These are phyloP conservation scores for Aquilaria agallochum DNA, from an alignment of 441 rosid species.

Conservation along the genomic window DNA sequence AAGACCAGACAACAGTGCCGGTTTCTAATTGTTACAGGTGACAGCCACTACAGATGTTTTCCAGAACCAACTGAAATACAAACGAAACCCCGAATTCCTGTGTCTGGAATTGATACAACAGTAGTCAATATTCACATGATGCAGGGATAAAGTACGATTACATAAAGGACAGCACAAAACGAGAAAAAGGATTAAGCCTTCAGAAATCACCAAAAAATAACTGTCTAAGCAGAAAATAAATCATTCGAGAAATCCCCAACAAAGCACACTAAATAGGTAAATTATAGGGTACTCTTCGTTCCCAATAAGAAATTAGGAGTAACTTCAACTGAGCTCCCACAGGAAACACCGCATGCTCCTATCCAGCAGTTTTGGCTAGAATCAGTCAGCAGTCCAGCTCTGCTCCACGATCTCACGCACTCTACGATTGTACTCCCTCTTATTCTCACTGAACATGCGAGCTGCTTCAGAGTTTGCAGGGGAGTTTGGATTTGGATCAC, in stretches of 20 bases:
- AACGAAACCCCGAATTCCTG: too few species aligned
- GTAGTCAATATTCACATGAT: conserved; percentile 13
- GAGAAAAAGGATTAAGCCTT: background rate
- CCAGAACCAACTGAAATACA: too few species aligned
- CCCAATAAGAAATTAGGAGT: background rate
- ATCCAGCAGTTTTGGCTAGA: conserved; percentile 4
- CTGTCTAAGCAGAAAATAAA: conserved; percentile 18
- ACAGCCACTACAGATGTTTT: too few species aligned
- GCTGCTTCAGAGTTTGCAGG: conserved; percentile 57
- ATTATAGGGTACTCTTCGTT: conserved; percentile 6
- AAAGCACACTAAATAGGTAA: conserved; percentile 13
- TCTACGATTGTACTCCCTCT: conserved; percentile 46
- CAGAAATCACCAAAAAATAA: conserved; percentile 7
- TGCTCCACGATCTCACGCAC: conserved; percentile 52
- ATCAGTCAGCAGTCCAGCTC: conserved; percentile 51
- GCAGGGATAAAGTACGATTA: conserved; percentile 11
- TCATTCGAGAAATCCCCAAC: conserved; percentile 11
- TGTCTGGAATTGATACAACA: too few species aligned
- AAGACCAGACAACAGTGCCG: too few species aligned
- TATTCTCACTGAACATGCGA: conserved; percentile 45
- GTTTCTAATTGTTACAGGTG: too few species aligned
- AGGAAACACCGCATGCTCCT: background rate
- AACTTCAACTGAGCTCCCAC: background rate
- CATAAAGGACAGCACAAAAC: conserved; percentile 1
- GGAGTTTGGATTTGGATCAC: conserved; percentile 52